These are phyloP conservation scores for Amaranthus hypochondriacus DNA, from an alignment of 148 eudicot genomes.

Conservation along the genomic window DNA sequence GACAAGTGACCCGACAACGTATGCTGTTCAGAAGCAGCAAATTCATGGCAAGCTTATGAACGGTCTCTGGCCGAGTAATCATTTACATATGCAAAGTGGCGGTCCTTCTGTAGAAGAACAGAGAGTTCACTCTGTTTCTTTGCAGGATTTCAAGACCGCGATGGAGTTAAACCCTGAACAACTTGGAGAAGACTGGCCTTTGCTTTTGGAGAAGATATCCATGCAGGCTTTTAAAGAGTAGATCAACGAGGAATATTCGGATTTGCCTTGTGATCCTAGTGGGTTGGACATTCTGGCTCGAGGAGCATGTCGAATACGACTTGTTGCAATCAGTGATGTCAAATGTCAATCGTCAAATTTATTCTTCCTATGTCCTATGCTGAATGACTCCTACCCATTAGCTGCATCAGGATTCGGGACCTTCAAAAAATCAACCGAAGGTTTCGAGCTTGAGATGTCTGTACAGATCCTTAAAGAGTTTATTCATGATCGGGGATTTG, in stretches of 20 bases:
- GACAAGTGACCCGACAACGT: slow-evolving; percentile 24
- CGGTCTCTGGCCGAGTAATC: slow-evolving; percentile 43
- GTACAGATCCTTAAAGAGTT: slow-evolving; percentile 7
- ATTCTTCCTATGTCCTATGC: slow-evolving; percentile 7
- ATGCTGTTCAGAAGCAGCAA: slow-evolving; percentile 35
- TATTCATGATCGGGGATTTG: slow-evolving; percentile 16
- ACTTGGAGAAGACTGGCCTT: slow-evolving; percentile 66
- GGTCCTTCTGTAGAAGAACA: slow-evolving; percentile 30
- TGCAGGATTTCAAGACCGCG: slow-evolving; percentile 57
- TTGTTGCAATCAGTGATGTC: slow-evolving; percentile 7
- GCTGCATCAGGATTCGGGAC: slow-evolving; percentile 16
- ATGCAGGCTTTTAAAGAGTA: slow-evolving; percentile 41
- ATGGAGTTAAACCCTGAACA: slow-evolving; percentile 60
- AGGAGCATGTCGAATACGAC: slow-evolving; percentile 19
- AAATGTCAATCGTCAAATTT: background rate
- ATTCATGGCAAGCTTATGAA: slow-evolving; percentile 36
- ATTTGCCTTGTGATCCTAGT: slow-evolving; percentile 17
- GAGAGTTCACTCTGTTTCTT: slow-evolving; percentile 31
- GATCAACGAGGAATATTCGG: slow-evolving; percentile 17
- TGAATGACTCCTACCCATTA: slow-evolving; percentile 21
- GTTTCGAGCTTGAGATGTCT: slow-evolving; percentile 22
- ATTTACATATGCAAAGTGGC: slow-evolving; percentile 37
- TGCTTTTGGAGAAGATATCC: slow-evolving; percentile 51
- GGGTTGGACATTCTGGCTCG: slow-evolving; percentile 32
- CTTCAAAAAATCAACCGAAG: slow-evolving; percentile 19